phyloP scores from a whole-genome alignment of 2,329 filamentous ascomycete species.

The Penicillium sclerotigenum region DNA sequence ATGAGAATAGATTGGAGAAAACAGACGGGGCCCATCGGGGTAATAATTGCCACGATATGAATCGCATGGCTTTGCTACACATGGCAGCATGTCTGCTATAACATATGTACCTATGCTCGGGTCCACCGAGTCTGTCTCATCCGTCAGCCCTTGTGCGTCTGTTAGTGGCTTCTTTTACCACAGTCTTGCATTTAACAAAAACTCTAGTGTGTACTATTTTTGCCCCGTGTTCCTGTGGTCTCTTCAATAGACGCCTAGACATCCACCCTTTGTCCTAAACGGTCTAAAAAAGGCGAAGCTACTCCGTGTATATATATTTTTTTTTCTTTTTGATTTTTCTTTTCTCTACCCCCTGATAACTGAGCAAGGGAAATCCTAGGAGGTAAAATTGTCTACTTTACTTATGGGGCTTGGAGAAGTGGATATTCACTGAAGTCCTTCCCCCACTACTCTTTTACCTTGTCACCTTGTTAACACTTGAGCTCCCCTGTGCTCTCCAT shows the following conservation, averaged over 20 bases:
- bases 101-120: not conserved
- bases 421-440: constrained; percentile 5
- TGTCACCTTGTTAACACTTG: not conserved
- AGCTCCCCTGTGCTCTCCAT: not conserved
- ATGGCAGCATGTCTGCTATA: constrained; percentile 7
- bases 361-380: constrained; percentile 5
- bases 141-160: constrained; percentile 7
- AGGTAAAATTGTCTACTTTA: constrained; percentile 4
- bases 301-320: not conserved
- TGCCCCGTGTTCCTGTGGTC: constrained; percentile 5
- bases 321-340: not conserved
- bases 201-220: constrained; percentile 17
- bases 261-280: constrained; percentile 2
- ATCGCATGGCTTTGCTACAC: constrained; percentile 16
- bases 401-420: constrained; percentile 5
- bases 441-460: constrained; percentile 4
- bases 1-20: not conserved
- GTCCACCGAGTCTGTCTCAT: constrained; percentile 18
- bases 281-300: constrained; percentile 16
- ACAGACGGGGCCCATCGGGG: not conserved
- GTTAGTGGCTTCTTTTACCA: constrained; percentile 5
- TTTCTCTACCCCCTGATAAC: not conserved
- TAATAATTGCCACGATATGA: constrained; percentile 10
- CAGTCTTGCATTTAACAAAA: constrained; percentile 9
- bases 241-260: constrained; percentile 3